Conservation (phyloP, 768 basidiomycete species). For the Lentinula edodes region DNA sequence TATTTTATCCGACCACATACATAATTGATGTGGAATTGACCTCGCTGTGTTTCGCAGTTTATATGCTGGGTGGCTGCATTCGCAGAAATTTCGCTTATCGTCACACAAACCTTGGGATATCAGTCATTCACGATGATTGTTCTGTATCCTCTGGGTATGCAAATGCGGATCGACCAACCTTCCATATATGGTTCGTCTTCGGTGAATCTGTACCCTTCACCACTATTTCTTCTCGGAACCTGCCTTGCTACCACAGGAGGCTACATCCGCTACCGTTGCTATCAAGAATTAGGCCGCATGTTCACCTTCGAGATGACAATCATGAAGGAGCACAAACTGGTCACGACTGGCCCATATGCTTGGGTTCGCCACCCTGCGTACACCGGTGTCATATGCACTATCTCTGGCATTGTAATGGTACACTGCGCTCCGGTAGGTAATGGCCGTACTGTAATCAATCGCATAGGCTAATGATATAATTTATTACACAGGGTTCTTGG, state of each 20-base stretch:
- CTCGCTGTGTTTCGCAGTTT: slow-evolving; percentile 18
- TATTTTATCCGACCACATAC: slow-evolving; percentile 12
- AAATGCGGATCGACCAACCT: slow-evolving; percentile 12
- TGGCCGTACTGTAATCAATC: background rate
- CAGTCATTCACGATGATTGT: slow-evolving; percentile 18
- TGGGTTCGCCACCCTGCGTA: slow-evolving; percentile 50
- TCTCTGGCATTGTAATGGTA: slow-evolving; percentile 27
- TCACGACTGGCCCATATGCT: slow-evolving; percentile 43
- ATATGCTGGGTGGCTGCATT: slow-evolving; percentile 32
- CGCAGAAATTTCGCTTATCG: slow-evolving; percentile 31
- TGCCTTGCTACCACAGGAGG: slow-evolving; percentile 33
- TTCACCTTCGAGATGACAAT: slow-evolving; percentile 53
- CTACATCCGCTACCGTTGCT: slow-evolving; percentile 36
- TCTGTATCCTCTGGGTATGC: slow-evolving; percentile 19
- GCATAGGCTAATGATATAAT: background rate
- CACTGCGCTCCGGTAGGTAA: background rate
- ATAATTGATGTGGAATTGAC: background rate
- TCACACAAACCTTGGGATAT: slow-evolving; percentile 17
- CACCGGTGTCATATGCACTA: slow-evolving; percentile 31
- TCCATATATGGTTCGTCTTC: background rate
- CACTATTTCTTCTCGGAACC: slow-evolving; percentile 26
- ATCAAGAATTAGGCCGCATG: slow-evolving; percentile 36
- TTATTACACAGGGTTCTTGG: slow-evolving; percentile 36
- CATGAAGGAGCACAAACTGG: slow-evolving; percentile 36
- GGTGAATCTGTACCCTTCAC: background rate